Percentiles rank a stretch among this genome's conserved stretches.
Evolutionary conservation across 2,329 filamentous ascomycete species (phyloP).

Genomic region (Chlorencoelia australis): DNA sequence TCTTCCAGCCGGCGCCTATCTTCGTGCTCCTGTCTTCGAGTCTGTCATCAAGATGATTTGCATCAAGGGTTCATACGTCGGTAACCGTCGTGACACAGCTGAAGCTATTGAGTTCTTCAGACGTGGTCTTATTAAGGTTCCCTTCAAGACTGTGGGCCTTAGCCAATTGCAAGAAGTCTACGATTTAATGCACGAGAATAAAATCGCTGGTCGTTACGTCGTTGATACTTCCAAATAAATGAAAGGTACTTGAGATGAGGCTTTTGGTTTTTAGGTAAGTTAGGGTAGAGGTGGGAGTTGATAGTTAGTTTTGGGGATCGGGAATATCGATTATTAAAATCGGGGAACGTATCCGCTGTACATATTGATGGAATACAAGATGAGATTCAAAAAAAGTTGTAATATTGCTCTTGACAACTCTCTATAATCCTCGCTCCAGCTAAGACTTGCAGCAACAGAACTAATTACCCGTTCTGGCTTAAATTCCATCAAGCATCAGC

Average conservation of each 20-base stretch:
- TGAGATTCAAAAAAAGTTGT: no score
- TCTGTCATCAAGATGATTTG: constrained; percentile 82
- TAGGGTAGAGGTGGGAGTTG: no score
- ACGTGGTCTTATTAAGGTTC: constrained; percentile 69
- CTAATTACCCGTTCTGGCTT: no score
- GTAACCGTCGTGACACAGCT: constrained; percentile 76
- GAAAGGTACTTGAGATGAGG: neutral
- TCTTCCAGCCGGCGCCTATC: constrained; percentile 68
- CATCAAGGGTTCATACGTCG: constrained; percentile 90
- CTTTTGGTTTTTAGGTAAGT: no score
- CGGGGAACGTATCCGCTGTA: no score
- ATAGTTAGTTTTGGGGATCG: no score
- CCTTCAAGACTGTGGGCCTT: constrained; percentile 76
- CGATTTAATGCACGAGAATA: constrained; percentile 58
- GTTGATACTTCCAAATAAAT: constrained; percentile 61
- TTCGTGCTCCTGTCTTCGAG: constrained; percentile 80
- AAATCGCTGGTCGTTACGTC: constrained; percentile 71
- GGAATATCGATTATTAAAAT: no score
- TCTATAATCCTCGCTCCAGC: no score
- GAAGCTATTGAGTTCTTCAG: constrained; percentile 89
- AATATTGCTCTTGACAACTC: no score
- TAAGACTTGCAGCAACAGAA: no score
- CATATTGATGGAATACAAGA: no score
- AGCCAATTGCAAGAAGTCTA: constrained; percentile 74
- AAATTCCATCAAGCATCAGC: no score